phyloP scores from a whole-genome alignment of 2,329 filamentous ascomycete species.

The Teratosphaeria nubilosa region DNA sequence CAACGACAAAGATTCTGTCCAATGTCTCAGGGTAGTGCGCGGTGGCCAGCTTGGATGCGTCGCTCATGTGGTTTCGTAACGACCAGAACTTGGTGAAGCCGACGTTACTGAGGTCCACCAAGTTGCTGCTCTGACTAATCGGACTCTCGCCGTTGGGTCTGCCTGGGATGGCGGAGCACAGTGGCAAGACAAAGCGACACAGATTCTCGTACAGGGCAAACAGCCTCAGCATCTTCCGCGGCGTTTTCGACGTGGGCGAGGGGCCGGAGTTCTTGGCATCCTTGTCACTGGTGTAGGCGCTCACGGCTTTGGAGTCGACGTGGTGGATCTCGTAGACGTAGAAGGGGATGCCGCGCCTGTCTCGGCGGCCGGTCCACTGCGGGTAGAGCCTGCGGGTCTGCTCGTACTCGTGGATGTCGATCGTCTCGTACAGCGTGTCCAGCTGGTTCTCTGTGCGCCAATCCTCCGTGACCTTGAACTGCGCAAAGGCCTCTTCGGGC shows the following conservation, averaged over 20 bases:
- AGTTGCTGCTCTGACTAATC: slow-evolving; percentile 81
- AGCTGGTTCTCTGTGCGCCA: slow-evolving; percentile 76
- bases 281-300: slow-evolving; percentile 60
- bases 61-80: slow-evolving; percentile 86
- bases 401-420: slow-evolving; percentile 77
- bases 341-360: slow-evolving; percentile 81
- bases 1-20: slow-evolving; percentile 78
- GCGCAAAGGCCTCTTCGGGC: slow-evolving; percentile 63
- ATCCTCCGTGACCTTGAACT: slow-evolving; percentile 81
- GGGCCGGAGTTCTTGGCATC: slow-evolving; percentile 17
- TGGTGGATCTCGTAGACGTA: slow-evolving; percentile 83
- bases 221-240: slow-evolving; percentile 68
- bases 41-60: slow-evolving; percentile 76
- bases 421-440: slow-evolving; percentile 71
- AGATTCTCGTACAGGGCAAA: slow-evolving; percentile 93
- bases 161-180: slow-evolving; percentile 66
- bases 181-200: slow-evolving; percentile 73
- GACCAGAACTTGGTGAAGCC: slow-evolving; percentile 95
- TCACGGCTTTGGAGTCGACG: slow-evolving; percentile 71
- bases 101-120: slow-evolving; percentile 83
- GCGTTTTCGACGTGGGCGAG: slow-evolving; percentile 49
- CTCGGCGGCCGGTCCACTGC: slow-evolving; percentile 87
- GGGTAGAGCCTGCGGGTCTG: slow-evolving; percentile 72
- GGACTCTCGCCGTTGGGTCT: slow-evolving; percentile 69
- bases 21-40: slow-evolving; percentile 93